These are phyloP conservation scores for Metschnikowia bowlesiae DNA, from an alignment of 805 yeast genomes.

Conservation along the genomic window DNA sequence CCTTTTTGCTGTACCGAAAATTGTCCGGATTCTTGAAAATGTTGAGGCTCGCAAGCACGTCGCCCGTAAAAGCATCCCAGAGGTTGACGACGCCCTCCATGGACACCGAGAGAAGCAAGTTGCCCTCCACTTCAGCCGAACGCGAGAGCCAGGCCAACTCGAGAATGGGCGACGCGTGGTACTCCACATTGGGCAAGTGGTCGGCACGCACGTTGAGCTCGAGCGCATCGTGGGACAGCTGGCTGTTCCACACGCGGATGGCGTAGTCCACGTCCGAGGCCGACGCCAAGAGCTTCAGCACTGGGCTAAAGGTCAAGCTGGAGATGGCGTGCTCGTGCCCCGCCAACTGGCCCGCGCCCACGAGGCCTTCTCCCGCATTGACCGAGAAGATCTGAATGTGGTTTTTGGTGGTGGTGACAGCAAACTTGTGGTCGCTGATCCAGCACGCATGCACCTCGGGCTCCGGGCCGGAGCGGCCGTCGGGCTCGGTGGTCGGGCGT, in stretches of 20 bases:
- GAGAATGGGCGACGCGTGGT: conserved; percentile 55
- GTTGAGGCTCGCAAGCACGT: conserved; percentile 30
- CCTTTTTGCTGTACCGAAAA: conserved; percentile 13
- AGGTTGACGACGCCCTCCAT: conserved; percentile 67
- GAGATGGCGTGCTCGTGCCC: conserved; percentile 68
- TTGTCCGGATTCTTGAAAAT: conserved; percentile 24
- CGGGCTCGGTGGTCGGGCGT: not conserved
- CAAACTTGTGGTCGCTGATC: conserved; percentile 66
- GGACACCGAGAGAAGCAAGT: conserved; percentile 37
- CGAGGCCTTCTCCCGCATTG: conserved; percentile 13
- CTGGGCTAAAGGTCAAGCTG: conserved; percentile 48
- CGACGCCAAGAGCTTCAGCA: conserved; percentile 56
- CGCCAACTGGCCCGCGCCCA: conserved; percentile 28
- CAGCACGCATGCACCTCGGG: conserved; percentile 56
- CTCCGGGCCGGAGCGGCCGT: not conserved
- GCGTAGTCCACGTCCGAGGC: conserved; percentile 69
- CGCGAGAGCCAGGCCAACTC: conserved; percentile 51
- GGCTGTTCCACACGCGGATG: conserved; percentile 73
- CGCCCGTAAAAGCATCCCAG: conserved; percentile 57
- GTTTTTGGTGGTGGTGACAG: conserved; percentile 58
- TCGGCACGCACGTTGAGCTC: conserved; percentile 23
- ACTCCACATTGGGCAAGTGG: conserved; percentile 11
- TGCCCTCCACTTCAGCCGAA: conserved; percentile 16
- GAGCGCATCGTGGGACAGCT: conserved; percentile 47
- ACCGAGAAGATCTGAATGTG: conserved; percentile 52